Base-by-base conservation (phyloP, 441 rosid species). In the Euphorbia corollata region DNA sequence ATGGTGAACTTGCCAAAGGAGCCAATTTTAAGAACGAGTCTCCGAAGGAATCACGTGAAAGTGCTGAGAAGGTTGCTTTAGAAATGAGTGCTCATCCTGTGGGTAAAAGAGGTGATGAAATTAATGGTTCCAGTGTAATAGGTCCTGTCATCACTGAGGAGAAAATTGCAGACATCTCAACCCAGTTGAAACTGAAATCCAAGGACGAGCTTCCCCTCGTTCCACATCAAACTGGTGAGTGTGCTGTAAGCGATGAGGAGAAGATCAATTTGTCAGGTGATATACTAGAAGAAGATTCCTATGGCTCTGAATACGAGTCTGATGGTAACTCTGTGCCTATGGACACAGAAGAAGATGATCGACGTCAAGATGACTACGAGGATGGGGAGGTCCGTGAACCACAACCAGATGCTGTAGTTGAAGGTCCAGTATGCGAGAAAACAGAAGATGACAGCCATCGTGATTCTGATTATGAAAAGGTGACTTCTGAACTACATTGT, bases 331-430 rank as follows among this genome's bases (percentile, higher is more conserved):
- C 81, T 65, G 72, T 71, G 65, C 71, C 69, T 32, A 76, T 73
- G 76, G 79, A 79, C 74, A 75, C 73, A 34, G 83, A 82, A 27
- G 81, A 75, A 70, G 74, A 76, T 68, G 64, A 65, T 58, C 76
- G 68, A 39, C 78, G 65, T 65, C 84, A 81, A 54, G 80, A 86
- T 70, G 84, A 74, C 27, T 75, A 75, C 61, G 93, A 85, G 68
- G 90, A 89, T 69, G 87, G 83, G 53, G 90, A 85, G 77, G 83
- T 88, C 68, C 80, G 80, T 67, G 90, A 83, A 72, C 74, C 75
- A 62, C 71, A 72, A 45, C 67, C 53, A 59, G 68, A 63, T 22
- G 51, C 68, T 55, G 67, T 62, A 9, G 50, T 65, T 32, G 83
- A 66, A 62, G 79, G 67, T 65, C 65, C 41, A 19, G 16, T 55